A percentile compares a stretch with the other conserved stretches of the same genome.
phyloP scores from a whole-genome alignment of 2,329 filamentous ascomycete species.

The Drechslerella coelobrocha region DNA sequence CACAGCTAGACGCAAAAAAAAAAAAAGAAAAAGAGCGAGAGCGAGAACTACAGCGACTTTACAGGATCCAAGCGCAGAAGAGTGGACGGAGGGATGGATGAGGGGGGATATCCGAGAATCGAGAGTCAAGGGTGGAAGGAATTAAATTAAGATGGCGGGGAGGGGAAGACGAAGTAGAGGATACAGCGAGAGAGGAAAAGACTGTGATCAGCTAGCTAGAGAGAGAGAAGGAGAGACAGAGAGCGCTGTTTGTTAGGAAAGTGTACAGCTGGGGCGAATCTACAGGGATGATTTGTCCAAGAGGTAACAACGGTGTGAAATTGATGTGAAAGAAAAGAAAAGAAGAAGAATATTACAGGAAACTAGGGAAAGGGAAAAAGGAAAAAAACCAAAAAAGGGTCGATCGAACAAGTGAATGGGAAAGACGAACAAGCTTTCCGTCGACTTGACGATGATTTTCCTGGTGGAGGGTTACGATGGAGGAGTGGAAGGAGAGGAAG shows the following conservation, averaged over 20 bases:
- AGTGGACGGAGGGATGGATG: slow-evolving; percentile 18
- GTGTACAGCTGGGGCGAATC: slow-evolving; percentile 49
- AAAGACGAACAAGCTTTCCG: slow-evolving; percentile 44
- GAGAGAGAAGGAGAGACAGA: slow-evolving; percentile 13
- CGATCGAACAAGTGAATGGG: slow-evolving; percentile 48
- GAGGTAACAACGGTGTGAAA: slow-evolving; percentile 36
- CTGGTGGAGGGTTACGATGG: slow-evolving; percentile 51
- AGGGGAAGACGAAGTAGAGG: slow-evolving; percentile 36
- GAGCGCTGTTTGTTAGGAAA: slow-evolving; percentile 41
- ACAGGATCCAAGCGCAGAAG: slow-evolving; percentile 12
- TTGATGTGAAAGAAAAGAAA: slow-evolving; percentile 16
- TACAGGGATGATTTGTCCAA: slow-evolving; percentile 51
- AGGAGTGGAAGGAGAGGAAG: slow-evolving; percentile 53
- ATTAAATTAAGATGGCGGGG: slow-evolving; percentile 46
- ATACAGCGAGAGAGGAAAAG: slow-evolving; percentile 43
- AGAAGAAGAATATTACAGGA: background rate
- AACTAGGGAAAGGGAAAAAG: background rate
- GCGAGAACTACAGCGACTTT: slow-evolving; percentile 12
- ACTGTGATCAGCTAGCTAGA: slow-evolving; percentile 34
- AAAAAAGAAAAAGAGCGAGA: slow-evolving; percentile 1
- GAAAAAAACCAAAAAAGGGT: slow-evolving; percentile 7
- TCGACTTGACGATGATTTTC: slow-evolving; percentile 47
- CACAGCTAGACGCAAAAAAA: slow-evolving; percentile 40
- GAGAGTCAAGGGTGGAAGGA: slow-evolving; percentile 3
- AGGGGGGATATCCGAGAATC: slow-evolving; percentile 19